Conservation (phyloP, 2,329 filamentous ascomycete genomes). For the Apiospora koreana region DNA sequence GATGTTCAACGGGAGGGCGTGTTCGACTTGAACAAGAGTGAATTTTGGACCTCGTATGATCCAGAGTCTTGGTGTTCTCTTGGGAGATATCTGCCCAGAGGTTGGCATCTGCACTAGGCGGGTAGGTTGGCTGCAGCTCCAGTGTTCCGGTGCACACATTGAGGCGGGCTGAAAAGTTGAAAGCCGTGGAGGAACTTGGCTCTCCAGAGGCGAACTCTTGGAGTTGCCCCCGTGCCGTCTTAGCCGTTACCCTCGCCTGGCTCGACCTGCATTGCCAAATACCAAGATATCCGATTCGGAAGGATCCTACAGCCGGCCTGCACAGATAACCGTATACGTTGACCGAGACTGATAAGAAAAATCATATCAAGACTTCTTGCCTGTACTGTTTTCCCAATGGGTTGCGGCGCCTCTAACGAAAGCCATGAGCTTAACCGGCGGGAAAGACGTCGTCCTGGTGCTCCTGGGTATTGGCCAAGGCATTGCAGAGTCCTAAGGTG, state of each 20-base stretch:
- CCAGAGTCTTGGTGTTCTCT: not conserved
- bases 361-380: not conserved
- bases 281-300: not conserved
- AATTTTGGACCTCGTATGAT: not conserved
- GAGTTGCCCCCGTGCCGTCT: not conserved
- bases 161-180: not conserved
- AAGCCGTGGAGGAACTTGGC: not conserved
- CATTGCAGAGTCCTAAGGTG: not conserved
- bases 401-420: not conserved
- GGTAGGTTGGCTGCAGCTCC: not conserved
- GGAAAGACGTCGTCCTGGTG: not conserved
- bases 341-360: not conserved
- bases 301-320: not conserved
- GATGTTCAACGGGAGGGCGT: not conserved
- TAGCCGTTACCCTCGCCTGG: not conserved
- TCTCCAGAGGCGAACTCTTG: not conserved
- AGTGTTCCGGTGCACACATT: not conserved
- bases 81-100: conserved; percentile 4
- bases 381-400: not conserved
- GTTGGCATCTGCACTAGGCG: not conserved
- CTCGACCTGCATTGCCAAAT: not conserved
- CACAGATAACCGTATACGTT: not conserved
- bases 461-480: not conserved
- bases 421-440: not conserved
- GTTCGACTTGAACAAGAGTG: not conserved